Percentiles rank a stretch among this genome's conserved stretches.
phyloP scores from a whole-genome alignment of 2,329 filamentous ascomycete species.

The Clathrospora elynae region DNA sequence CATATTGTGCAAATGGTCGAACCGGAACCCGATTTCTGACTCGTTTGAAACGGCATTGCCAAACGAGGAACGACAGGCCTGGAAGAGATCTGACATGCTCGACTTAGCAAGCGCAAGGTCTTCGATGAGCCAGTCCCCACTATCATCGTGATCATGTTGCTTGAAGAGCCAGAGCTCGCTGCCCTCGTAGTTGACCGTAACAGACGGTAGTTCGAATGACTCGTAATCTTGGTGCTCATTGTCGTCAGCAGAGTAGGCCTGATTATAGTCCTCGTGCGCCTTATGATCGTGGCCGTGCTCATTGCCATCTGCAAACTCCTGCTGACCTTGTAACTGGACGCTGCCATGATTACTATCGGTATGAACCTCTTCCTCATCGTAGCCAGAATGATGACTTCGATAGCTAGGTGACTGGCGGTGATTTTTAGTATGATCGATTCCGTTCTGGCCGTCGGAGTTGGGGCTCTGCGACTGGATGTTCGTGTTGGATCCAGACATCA shows the following conservation, averaged over 20 bases:
- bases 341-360: conserved; percentile 21
- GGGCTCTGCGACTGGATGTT: conserved; percentile 9
- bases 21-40: conserved; percentile 54
- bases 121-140: conserved; percentile 39
- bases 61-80: conserved; percentile 60
- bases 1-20: conserved; percentile 48
- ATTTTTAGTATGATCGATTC: not conserved
- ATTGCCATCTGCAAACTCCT: conserved; percentile 8
- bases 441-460: not conserved
- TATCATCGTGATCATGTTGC: conserved; percentile 35
- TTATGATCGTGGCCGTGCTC: conserved; percentile 7
- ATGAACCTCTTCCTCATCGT: conserved; percentile 10
- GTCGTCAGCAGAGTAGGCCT: conserved; percentile 12
- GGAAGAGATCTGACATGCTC: conserved; percentile 60
- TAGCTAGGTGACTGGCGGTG: not conserved
- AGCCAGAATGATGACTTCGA: not conserved
- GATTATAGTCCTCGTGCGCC: conserved; percentile 19
- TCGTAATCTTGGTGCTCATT: conserved; percentile 16
- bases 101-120: conserved; percentile 30
- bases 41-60: conserved; percentile 61
- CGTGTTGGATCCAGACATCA: conserved; percentile 2
- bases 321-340: conserved; percentile 18
- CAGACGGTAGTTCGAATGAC: conserved; percentile 20
- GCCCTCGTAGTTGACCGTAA: conserved; percentile 39
- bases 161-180: conserved; percentile 42